Base-by-base conservation (phyloP, 495 filamentous ascomycete genomes). In the Haplographium delicatum region DNA sequence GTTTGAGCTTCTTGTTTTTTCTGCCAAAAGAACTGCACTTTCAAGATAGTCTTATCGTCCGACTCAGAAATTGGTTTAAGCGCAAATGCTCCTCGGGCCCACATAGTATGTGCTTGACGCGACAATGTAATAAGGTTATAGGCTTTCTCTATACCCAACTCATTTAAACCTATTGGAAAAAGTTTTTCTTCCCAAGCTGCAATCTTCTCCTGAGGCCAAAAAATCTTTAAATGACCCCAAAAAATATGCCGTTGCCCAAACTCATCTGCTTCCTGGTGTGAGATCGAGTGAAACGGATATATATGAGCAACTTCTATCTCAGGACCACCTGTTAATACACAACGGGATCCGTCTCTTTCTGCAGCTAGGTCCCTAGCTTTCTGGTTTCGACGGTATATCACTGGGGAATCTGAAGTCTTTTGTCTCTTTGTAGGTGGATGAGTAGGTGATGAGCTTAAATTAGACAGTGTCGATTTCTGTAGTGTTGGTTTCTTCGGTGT, bases 81-180 rank as follows among this genome's bases (percentile, higher is more conserved):
- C 10, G 54, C 54, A 53, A 58, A 53, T 44, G 27, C 43, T 38
- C 54, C 54, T 45, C 23, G 5, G 40, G 43, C 39, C 54, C 54
- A 58, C 28, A 37, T 7, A 16, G 15, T 38, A 38, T 38, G 34
- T 16, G 34, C 34, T 8, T 38, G 7, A 7, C 7, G 7, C 34
- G 34, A 38, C 6, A 38, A 16, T 8, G 34, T 38, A 38, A 38
- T 38, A 7, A 18, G 5, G 34, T 38, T 38, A 8, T 16, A 8
- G 15, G 16, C 34, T 38, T 7, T 38, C 15, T 38, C 34, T 7
- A 18, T 7, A 38, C 34, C 34, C 5, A 7, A 16, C 18, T 18
- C 34, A 7, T 38, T 15, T 35, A 34, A 30, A 37, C 47, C 53
- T 3, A 25, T n/a, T 39, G 53, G 53, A 40, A 56, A 56, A 28